Conservation (phyloP, 2,329 filamentous ascomycete genomes). For the Colletotrichum liaoningense region DNA sequence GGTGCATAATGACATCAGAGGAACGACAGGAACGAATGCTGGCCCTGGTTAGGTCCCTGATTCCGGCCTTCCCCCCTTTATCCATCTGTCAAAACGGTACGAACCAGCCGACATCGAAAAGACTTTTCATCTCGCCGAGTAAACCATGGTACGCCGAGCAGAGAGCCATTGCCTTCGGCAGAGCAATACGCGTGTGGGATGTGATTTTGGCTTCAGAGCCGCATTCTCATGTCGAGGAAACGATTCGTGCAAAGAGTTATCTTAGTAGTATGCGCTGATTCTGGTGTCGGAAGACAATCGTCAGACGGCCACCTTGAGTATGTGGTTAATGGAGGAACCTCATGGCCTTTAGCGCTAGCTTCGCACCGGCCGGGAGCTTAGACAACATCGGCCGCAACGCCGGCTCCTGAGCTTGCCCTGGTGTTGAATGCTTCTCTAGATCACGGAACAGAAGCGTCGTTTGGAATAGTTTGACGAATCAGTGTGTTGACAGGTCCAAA, state of each 20-base stretch:
- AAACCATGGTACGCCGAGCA: background rate
- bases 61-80: background rate
- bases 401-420: background rate
- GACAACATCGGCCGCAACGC: background rate
- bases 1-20: constrained; percentile 34
- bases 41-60: background rate
- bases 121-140: background rate
- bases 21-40: constrained; percentile 9
- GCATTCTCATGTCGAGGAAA: background rate
- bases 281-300: no score
- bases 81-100: background rate
- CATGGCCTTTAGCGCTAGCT: background rate
- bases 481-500: background rate
- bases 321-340: background rate
- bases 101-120: background rate
- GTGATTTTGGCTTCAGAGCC: background rate
- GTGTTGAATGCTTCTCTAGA: background rate
- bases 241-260: background rate
- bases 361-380: background rate
- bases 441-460: background rate
- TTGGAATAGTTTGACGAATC: background rate
- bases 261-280: background rate
- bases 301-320: background rate
- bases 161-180: background rate
- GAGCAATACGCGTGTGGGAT: background rate